Evolutionary conservation across 805 yeast genomes (phyloP), one percentile per base, ranked within the genome.

Genomic region (Priceomyces fermenticarens): DNA sequence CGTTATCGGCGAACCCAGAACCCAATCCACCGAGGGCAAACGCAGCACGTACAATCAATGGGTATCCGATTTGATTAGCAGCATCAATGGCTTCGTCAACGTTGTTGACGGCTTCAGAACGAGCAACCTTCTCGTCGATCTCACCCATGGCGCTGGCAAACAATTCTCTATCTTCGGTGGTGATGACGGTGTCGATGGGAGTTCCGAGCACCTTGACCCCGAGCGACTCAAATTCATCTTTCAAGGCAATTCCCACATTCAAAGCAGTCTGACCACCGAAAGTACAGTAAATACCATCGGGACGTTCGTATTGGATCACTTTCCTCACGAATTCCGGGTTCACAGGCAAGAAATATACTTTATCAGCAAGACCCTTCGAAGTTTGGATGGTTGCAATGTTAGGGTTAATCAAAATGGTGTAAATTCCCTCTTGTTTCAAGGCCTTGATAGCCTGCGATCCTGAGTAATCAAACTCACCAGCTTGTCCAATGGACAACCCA

Each of bases 391-490:
- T 93, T 40, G 99, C 99, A 63, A 93, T 93, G 67, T 93, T 93
- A 43, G 99, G 99, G 68, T 93, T 93, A 61, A 93, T 90, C 59
- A 93, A 78, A 52, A 93, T 84, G 42, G 98, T 90, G 76, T 91
- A 88, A 50, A 91, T 93, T 47, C 97, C 97, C 70, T 90, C 98
- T 73, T 93, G 97, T 67, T 88, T 91, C 70, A 93, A 77, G 35
- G 99, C 99, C 70, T 93, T 93, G 70, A 93, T 93, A 44, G 99
- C 99, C 72, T 93, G 99, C 41, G 97, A 88, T 59, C 99, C 99
- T 35, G 97, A 89, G 72, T 93, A 93, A 66, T 93, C 99, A 60
- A 93, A 93, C 71, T 93, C 99, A 68, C 99, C 99, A 49, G 99
- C 99, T 74, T 93, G 99, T 52, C 99, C 99, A 62, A 93, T 93